phyloP scores from a whole-genome alignment of 75 land plant species.

The Pinus tabuliformis region DNA sequence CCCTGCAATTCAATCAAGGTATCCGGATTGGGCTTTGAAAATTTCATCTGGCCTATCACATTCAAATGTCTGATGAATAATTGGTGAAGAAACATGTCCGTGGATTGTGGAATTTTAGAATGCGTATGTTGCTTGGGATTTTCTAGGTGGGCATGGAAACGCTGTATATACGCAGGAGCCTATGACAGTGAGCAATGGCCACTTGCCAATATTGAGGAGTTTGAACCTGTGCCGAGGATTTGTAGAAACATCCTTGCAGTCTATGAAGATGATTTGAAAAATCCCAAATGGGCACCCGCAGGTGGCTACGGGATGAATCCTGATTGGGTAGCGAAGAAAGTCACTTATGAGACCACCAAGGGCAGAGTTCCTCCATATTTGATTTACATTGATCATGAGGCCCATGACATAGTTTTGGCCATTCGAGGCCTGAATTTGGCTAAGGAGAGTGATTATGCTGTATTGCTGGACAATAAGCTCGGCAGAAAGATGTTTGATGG shows the following conservation, averaged over 20 bases:
- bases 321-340: constrained; percentile 51
- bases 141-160: constrained; percentile 60
- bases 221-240: constrained; percentile 58
- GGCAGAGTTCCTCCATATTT: constrained; percentile 84
- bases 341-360: constrained; percentile 35
- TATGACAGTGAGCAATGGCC: constrained; percentile 66
- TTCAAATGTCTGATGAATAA: too few species aligned
- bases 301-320: constrained; percentile 56
- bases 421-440: constrained; percentile 81
- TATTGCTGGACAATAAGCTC: constrained; percentile 63
- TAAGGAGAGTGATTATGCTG: constrained; percentile 70
- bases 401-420: constrained; percentile 68
- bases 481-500: constrained; percentile 77
- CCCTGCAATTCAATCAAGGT: too few species aligned
- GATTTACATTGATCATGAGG: constrained; percentile 66
- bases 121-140: constrained; percentile 44
- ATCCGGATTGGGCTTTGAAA: too few species aligned
- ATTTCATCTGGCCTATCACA: too few species aligned
- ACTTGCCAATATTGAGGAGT: constrained; percentile 43
- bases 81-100: too few species aligned
- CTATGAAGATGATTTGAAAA: constrained; percentile 62
- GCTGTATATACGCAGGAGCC: constrained; percentile 52
- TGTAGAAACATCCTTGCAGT: constrained; percentile 64
- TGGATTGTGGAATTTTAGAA: constrained; percentile 18
- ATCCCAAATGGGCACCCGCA: constrained; percentile 46